A percentile compares a stretch with the other conserved stretches of the same genome.
These are phyloP conservation scores for Francoa sonchifolia DNA, from an alignment of 441 rosid species.

Conservation along the genomic window DNA sequence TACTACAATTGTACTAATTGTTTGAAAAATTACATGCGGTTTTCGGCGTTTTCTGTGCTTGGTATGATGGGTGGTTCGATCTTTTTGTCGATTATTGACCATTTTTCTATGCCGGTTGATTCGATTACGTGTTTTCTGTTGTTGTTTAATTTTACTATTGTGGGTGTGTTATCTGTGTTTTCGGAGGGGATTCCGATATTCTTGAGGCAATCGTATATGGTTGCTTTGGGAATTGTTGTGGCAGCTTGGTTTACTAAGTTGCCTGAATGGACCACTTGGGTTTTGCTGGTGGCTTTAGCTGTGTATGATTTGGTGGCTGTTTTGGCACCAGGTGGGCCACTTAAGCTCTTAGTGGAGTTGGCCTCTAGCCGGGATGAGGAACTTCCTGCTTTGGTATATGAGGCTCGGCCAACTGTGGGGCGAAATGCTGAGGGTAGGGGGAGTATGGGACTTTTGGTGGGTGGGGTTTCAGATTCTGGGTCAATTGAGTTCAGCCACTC, in stretches of 20 bases:
- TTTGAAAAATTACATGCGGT: slow-evolving; percentile 88
- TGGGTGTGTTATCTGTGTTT: slow-evolving; percentile 74
- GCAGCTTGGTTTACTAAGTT: slow-evolving; percentile 89
- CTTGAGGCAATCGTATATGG: slow-evolving; percentile 81
- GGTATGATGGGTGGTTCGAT: slow-evolving; percentile 92
- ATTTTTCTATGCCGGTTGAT: slow-evolving; percentile 73
- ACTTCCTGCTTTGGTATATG: slow-evolving; percentile 88
- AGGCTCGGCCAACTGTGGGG: slow-evolving; percentile 71
- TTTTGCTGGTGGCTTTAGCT: slow-evolving; percentile 71
- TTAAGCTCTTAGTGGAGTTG: slow-evolving; percentile 77
- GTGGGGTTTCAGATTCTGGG: slow-evolving; percentile 50
- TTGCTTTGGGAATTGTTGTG: slow-evolving; percentile 64
- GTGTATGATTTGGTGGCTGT: slow-evolving; percentile 85
- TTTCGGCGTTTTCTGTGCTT: slow-evolving; percentile 75
- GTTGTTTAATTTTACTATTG: slow-evolving; percentile 70
- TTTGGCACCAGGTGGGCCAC: slow-evolving; percentile 94
- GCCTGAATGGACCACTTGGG: slow-evolving; percentile 97
- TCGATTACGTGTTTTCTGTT: slow-evolving; percentile 54
- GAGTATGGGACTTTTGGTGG: slow-evolving; percentile 47
- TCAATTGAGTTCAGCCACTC: slow-evolving; percentile 68
- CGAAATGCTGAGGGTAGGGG: slow-evolving; percentile 26
- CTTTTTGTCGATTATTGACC: slow-evolving; percentile 65
- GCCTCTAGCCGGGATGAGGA: slow-evolving; percentile 85
- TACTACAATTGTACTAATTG: slow-evolving; percentile 83
- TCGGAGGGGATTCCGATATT: slow-evolving; percentile 63